Base-by-base conservation (phyloP, 164 flowering plant species). In the Chloranthus sessilifolius region DNA sequence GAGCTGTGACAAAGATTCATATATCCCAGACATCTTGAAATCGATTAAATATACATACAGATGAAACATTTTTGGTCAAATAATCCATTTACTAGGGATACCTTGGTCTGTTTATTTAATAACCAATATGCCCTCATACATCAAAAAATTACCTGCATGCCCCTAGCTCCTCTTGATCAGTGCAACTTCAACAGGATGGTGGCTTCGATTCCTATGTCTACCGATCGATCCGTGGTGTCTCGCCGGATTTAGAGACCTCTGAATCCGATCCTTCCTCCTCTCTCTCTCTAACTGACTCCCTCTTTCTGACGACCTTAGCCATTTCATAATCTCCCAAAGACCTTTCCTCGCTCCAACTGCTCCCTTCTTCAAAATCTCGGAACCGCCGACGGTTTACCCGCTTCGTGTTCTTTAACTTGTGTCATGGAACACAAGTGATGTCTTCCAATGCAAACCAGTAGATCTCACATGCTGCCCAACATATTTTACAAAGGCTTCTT, bases 401-500 rank as follows among this genome's bases (percentile, higher is more conserved):
- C 50, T 74, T 76, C 1, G 78, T 77, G 67, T 72, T 74, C 35
- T 31, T 63, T 38, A 76, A 37, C 59, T 76, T 78, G 73, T 65
- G 60, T 69, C 87, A 78, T 16, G 72, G 55, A 60, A 70, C 76
- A 52, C 80, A 74, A 4, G 69, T 53, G 10, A 71, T 55, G 39
- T 74, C 65, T 46, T 55, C 61, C 6, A 78, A 8, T 17, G 79
- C 65, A 21, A 25, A 55, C 68, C 78, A 81, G 44, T 73, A 81
- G 4, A 75, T 50, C 42, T 63, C 70, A 46, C 82, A 81, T 1
- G 71, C 73, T 41, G 71, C 75, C 69, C 82, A 76, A 3, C 80
- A 68, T 74, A 79, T 73, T 61, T 74, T 81, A 34, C 77, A 74
- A 0, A 81, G 62, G 69, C 74, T 73, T 63, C 60, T 79, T 38